phyloP scores from a whole-genome alignment of 495 filamentous ascomycete species.

The Hypomontagnella monticulosa region DNA sequence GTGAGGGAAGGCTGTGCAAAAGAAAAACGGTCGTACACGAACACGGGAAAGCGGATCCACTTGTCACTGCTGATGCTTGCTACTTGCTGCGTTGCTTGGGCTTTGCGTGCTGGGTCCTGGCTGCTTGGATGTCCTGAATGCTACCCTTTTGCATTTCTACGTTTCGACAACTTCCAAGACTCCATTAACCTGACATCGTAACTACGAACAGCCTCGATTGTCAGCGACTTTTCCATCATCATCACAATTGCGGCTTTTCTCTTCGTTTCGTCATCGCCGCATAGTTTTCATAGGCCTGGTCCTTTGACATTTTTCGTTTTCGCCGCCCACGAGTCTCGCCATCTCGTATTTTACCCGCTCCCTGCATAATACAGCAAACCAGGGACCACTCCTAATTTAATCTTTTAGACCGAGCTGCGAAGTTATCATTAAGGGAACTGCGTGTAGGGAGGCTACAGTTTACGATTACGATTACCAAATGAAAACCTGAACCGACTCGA shows the following conservation, averaged over 20 bases:
- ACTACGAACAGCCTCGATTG: conserved; percentile 13
- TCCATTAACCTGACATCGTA: conserved; percentile 25
- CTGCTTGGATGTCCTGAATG: conserved; percentile 22
- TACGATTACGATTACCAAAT: conserved; percentile 12
- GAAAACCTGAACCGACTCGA: conserved; percentile 15
- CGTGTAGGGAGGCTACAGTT: conserved; percentile 6
- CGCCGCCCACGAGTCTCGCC: conserved; percentile 26
- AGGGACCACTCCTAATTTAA: conserved; percentile 23
- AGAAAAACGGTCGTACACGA: conserved; percentile 31
- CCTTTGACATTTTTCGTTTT: conserved; percentile 29
- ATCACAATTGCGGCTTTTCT: conserved; percentile 24
- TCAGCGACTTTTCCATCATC: conserved; percentile 1
- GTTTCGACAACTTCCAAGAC: conserved; percentile 29
- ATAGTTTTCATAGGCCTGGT: conserved; percentile 11
- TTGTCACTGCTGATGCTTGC: conserved; percentile 21
- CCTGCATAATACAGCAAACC: conserved; percentile 29
- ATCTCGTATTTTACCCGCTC: conserved; percentile 40
- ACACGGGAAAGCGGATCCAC: conserved; percentile 28
- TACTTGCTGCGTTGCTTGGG: neutral
- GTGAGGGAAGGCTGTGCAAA: conserved; percentile 37
- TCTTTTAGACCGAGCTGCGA: conserved; percentile 7
- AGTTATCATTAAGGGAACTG: conserved; percentile 16
- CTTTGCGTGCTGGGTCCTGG: neutral
- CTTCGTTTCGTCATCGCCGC: conserved; percentile 13
- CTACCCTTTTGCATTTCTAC: conserved; percentile 39